Percentiles rank a stretch among this genome's conserved stretches.
These are phyloP conservation scores for Leucocoprinus sp. DNA, from an alignment of 768 basidiomycete genomes.

Conservation along the genomic window DNA sequence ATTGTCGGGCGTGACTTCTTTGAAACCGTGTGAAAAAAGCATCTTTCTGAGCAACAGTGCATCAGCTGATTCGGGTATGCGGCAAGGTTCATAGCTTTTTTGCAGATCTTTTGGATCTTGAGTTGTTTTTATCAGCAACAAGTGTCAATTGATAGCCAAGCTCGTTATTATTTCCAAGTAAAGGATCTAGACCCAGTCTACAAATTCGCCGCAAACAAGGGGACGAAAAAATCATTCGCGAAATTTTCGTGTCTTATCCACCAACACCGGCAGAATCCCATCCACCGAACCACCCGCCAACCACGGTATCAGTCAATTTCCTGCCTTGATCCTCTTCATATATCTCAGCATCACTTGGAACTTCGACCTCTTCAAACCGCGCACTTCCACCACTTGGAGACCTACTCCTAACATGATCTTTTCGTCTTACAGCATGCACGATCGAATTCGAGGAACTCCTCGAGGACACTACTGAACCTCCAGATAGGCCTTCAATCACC, in stretches of 20 bases:
- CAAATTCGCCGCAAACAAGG: too few relatives aligned
- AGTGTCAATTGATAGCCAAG: too few relatives aligned
- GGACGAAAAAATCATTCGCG: slow-evolving; percentile 38
- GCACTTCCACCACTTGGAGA: slow-evolving; percentile 39
- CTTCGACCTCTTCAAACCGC: slow-evolving; percentile 61
- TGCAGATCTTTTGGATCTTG: too few relatives aligned
- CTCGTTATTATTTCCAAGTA: too few relatives aligned
- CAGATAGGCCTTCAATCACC: neutral
- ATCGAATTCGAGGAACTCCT: slow-evolving; percentile 34
- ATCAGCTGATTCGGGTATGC: too few relatives aligned
- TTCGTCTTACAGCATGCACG: slow-evolving; percentile 16
- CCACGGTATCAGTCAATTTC: slow-evolving; percentile 16
- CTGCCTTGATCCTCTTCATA: too few relatives aligned
- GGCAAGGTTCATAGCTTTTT: too few relatives aligned
- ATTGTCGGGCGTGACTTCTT: too few relatives aligned
- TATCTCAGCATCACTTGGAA: slow-evolving; percentile 64
- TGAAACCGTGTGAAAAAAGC: too few relatives aligned
- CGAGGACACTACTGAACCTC: slow-evolving; percentile 15
- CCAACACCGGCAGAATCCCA: slow-evolving; percentile 22
- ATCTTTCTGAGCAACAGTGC: too few relatives aligned
- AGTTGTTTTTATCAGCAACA: too few relatives aligned
- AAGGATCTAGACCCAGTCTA: too few relatives aligned
- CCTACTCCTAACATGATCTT: neutral
- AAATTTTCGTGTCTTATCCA: slow-evolving; percentile 40
- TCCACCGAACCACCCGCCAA: slow-evolving; percentile 49